These are phyloP conservation scores for Penicillium bialowiezense DNA, from an alignment of 495 filamentous ascomycete genomes.

Conservation along the genomic window DNA sequence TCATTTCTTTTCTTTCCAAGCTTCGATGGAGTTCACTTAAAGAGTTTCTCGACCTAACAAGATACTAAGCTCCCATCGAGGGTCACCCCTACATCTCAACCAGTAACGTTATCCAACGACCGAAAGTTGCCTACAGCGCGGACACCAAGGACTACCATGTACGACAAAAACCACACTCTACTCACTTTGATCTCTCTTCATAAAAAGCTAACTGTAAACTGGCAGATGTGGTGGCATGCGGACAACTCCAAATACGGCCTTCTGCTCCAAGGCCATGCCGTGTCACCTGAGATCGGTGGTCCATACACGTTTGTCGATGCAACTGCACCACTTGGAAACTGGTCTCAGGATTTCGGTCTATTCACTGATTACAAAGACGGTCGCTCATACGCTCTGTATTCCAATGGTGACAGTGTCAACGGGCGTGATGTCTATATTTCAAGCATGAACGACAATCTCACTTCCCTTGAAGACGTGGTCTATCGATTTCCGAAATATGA, in stretches of 20 bases:
- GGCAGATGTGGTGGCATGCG: constrained; percentile 29
- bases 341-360: constrained; percentile 28
- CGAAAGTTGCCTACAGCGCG: constrained; percentile 25
- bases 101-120: constrained; percentile 22
- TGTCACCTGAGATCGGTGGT: constrained; percentile 14
- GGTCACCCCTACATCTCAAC: constrained; percentile 23
- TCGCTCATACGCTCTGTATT: constrained; percentile 24
- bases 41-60: neutral
- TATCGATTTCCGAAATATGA: constrained; percentile 27
- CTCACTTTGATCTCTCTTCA: no score
- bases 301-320: constrained; percentile 27
- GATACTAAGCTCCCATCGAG: constrained; percentile 15
- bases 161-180: neutral
- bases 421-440: constrained; percentile 25
- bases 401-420: constrained; percentile 21
- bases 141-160: constrained; percentile 24
- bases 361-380: constrained; percentile 25
- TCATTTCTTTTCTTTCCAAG: neutral
- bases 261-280: constrained; percentile 24
- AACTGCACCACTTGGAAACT: constrained; percentile 26
- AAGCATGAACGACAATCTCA: constrained; percentile 17
- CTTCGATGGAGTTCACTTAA: neutral
- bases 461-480: constrained; percentile 16
- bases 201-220: no score
- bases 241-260: constrained; percentile 27